Evolutionary conservation across 345 rosid species (phyloP).

Genomic region (Mallotus nudiflorus): DNA sequence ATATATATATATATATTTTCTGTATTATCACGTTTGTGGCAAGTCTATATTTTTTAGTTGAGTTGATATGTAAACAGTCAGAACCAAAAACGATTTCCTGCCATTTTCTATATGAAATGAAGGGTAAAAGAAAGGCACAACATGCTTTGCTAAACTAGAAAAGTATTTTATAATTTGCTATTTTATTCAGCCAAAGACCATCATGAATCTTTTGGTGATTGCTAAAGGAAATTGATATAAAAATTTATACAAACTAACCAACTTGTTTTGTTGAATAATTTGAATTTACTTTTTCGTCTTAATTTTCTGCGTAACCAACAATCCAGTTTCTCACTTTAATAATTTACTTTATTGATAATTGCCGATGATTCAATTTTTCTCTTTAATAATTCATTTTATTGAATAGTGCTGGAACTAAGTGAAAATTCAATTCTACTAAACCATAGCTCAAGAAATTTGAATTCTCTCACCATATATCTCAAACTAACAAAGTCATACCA

Average conservation of each 20-base stretch:
- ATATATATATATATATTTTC: not conserved
- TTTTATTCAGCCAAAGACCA: conserved; percentile 3
- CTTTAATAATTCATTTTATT: not conserved
- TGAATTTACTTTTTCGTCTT: not conserved
- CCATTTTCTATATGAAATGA: no score
- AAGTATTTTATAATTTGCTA: not conserved
- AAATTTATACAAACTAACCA: no score
- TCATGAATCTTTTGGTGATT: not conserved
- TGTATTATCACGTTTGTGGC: not conserved
- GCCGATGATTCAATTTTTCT: not conserved
- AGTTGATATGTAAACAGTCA: not conserved
- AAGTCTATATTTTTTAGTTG: not conserved
- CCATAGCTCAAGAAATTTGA: not conserved
- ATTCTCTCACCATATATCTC: not conserved
- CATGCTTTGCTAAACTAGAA: not conserved
- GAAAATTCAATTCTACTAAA: not conserved
- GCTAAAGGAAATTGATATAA: not conserved
- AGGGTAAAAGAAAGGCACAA: not conserved
- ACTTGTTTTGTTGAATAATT: no score
- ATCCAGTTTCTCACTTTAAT: not conserved
- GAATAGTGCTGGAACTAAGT: not conserved
- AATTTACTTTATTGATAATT: not conserved
- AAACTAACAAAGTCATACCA: not conserved
- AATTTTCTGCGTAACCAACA: no score
- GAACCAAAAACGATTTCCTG: not conserved